A percentile compares a stretch with the other conserved stretches of the same genome.
These are phyloP conservation scores for Dictyostelium intermedium DNA, from an alignment of 78 protist species.

Conservation along the genomic window DNA sequence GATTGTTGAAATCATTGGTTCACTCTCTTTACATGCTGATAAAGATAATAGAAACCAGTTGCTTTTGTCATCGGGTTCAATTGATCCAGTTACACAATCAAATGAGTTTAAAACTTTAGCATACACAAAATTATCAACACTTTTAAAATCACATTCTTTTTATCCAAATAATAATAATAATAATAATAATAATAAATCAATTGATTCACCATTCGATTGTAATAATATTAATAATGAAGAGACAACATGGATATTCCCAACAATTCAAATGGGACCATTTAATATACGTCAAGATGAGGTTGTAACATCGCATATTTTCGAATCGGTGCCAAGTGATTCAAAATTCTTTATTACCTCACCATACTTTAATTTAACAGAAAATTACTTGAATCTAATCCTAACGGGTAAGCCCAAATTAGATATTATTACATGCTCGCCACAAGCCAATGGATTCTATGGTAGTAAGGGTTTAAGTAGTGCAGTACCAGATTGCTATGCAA, in stretches of 20 bases:
- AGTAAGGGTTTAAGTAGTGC: slow-evolving; percentile 37
- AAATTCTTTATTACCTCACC: slow-evolving; percentile 56
- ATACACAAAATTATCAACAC: slow-evolving; percentile 9
- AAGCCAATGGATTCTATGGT: slow-evolving; percentile 76
- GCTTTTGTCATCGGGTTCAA: neutral
- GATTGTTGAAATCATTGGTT: slow-evolving; percentile 9
- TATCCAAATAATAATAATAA: neutral
- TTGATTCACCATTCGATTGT: neutral
- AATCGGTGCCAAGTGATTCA: slow-evolving; percentile 1
- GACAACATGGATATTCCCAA: slow-evolving; percentile 69
- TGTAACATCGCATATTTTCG: slow-evolving; percentile 30
- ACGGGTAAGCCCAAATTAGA: slow-evolving; percentile 38
- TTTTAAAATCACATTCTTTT: slow-evolving; percentile 2
- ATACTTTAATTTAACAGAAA: slow-evolving; percentile 42
- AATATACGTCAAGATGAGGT: slow-evolving; percentile 66
- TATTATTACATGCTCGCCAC: slow-evolving; percentile 57
- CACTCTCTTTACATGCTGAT: neutral
- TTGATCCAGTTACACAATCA: slow-evolving; percentile 32
- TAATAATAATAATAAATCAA: neutral
- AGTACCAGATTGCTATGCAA: slow-evolving; percentile 56
- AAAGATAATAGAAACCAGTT: neutral
- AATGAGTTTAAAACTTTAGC: slow-evolving; percentile 19
- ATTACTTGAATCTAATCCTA: slow-evolving; percentile 19
- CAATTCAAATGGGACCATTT: slow-evolving; percentile 72
- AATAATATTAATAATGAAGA: neutral